Base-by-base conservation (phyloP, 2,329 filamentous ascomycete species). In the Aureobasidium subglaciale region DNA sequence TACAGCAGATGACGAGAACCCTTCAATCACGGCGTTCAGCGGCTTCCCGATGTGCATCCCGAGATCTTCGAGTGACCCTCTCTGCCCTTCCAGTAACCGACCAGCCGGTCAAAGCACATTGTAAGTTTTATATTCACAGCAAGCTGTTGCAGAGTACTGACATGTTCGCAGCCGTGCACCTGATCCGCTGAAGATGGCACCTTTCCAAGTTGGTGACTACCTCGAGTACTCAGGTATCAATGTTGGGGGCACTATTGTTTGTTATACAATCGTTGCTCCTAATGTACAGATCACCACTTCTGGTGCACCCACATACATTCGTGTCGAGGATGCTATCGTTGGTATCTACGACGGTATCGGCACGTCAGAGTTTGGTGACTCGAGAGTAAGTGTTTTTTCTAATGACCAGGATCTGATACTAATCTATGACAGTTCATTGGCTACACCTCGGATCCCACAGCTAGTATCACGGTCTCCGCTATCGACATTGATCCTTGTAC, bases 31-130 rank as follows among this genome's bases (percentile, higher is more conserved):
- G 2, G 30, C 40, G 20, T 56, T 48, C 35, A 48, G 72, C 11
- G 77, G 77, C 0, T 78, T 78, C 49, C 77, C 76, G 2, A 78
- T 79, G 76, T 79, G 76, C 56, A 73, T 79, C 16, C 76, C 75
- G 0, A 68, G 77, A 15, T 72, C 70, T 20, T 56, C 64, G 22
- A 63, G 61, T 30, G 69, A 73, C 38, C 48, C 62, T 0, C 63
- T 67, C 15, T 75, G 73, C 57, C 70, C 70, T 7, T 41, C 58
- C 10, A 66, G 66, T 11, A 75, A 74, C 56, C 67, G 63, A 52
- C 65, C 62, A 49, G 64, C 59, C 56, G 71, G 61, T 20, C 65
- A 59, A 59, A 65, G 56, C 6, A 58, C 53, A 15, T 66, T 73
- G 52, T 58, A 48, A 50, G 38, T 16, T 6, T 13, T 20, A 4